A percentile compares a stretch with the other conserved stretches of the same genome.
Evolutionary conservation across 2,329 filamentous ascomycete species (phyloP).

Genomic region (Pseudonectria foliicola): DNA sequence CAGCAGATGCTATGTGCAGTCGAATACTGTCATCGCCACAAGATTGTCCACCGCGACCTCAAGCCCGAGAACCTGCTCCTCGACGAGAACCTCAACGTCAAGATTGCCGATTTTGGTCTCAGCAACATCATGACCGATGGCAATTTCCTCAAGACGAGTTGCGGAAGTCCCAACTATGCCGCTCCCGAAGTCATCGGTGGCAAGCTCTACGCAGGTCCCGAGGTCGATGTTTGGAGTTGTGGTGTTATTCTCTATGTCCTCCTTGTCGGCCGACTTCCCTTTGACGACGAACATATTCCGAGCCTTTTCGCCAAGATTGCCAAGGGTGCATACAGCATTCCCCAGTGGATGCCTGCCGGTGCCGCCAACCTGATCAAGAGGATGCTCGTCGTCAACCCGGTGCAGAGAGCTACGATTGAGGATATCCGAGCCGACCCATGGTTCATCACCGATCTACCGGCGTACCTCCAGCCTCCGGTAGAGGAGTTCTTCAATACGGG

Average conservation of each 20-base stretch:
- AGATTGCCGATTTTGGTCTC: conserved; percentile 96
- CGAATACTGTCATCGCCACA: conserved; percentile 97
- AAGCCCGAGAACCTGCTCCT: conserved; percentile 96
- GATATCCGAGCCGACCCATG: conserved; percentile 91
- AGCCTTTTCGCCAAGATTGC: conserved; percentile 97
- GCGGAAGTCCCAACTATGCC: conserved; percentile 95
- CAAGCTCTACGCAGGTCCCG: conserved; percentile 93
- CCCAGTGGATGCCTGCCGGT: conserved; percentile 81
- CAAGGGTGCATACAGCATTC: conserved; percentile 86
- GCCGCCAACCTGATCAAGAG: conserved; percentile 77
- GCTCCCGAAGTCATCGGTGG: conserved; percentile 97
- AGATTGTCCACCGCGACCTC: conserved; percentile 95
- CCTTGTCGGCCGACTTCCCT: conserved; percentile 76
- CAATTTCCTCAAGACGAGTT: conserved; percentile 98
- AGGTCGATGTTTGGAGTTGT: conserved; percentile 98
- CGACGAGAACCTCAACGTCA: conserved; percentile 93
- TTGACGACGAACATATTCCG: conserved; percentile 97
- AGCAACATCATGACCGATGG: conserved; percentile 99
- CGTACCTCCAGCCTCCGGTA: conserved; percentile 78
- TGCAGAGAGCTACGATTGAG: conserved; percentile 86
- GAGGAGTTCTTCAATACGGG: conserved; percentile 92
- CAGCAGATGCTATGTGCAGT: conserved; percentile 98
- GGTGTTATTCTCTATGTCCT: conserved; percentile 85
- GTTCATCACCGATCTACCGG: conserved; percentile 81
- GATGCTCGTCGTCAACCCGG: conserved; percentile 93